Evolutionary conservation across 306 rosid genomes (phyloP), one percentile per base, ranked within the genome.

Genomic region (Cicer arietinum): DNA sequence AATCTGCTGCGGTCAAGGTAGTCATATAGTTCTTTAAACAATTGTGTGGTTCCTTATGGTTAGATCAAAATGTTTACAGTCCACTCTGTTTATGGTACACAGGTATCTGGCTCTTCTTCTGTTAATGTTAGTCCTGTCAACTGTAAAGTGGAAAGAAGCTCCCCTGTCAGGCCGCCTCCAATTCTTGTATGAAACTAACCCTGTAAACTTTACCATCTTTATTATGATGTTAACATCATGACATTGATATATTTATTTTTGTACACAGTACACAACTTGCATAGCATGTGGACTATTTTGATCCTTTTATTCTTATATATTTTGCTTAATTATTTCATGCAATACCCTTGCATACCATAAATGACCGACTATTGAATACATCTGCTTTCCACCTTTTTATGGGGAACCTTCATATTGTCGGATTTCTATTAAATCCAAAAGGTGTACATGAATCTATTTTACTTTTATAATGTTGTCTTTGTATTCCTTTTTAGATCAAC

Each of bases 141-240:
- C 83, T 86, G 96, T 79, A 92, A 90, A 86, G 87, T 89, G 75
- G 92, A 86, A 73, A 90, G 91, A 79, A 85, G 88, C 86, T 92
- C 98, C 30, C 94, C 94, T 75, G 92, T 74, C 77, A 86, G 91
- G 81, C 88, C 96, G 13, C 76, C 91, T 70, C 84, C 92, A 18
- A 88, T 88, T 84, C 84, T 86, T 46, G 97, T 90, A 90, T 47
- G 94, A 73, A 78, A 58, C 79, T 74, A 40, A 65, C 69, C 66
- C 66, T 43, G 35, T 44, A 56, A 57, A 61, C 52, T 78, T 50
- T n/a, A 43, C 63, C 9, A 48, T 39, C 56, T 67, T 61, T 50
- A 43, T 74, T 62, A 60, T 42, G 47, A 61, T 73, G 74, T 25
- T 71, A 47, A 56, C 75, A 62, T n/a, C 7, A 48, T 57, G 73